Evolutionary conservation across 2,329 filamentous ascomycete species (phyloP).

Genomic region (Claviceps pazoutovae): DNA sequence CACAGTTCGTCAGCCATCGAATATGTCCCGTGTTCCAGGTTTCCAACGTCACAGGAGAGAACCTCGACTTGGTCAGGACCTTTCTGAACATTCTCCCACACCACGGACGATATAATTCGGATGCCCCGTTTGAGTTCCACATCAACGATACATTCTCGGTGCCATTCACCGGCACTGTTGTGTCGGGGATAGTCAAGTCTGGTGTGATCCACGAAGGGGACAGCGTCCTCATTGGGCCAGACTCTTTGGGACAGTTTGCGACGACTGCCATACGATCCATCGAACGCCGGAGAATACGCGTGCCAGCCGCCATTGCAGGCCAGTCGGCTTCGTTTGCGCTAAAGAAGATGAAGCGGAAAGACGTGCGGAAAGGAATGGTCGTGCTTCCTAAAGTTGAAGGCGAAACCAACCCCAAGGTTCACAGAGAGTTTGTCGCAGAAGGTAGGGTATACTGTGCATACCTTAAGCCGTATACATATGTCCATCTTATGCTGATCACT

Average conservation of each 20-base stretch:
- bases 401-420: conserved; percentile 54
- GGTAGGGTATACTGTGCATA: conserved; percentile 27
- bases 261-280: conserved; percentile 82
- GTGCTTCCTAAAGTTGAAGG: conserved; percentile 73
- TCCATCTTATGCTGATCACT: background rate
- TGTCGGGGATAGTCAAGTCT: conserved; percentile 82
- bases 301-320: conserved; percentile 76
- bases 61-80: conserved; percentile 75
- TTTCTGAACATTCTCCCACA: conserved; percentile 94
- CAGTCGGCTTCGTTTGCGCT: conserved; percentile 89
- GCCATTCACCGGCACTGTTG: conserved; percentile 90
- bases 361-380: conserved; percentile 96
- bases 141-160: conserved; percentile 98
- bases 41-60: conserved; percentile 91
- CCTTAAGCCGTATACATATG: background rate
- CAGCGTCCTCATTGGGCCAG: conserved; percentile 74
- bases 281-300: conserved; percentile 81
- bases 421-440: conserved; percentile 66
- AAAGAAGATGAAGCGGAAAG: conserved; percentile 74
- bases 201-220: conserved; percentile 87
- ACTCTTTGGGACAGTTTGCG: conserved; percentile 78
- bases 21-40: conserved; percentile 98
- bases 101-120: conserved; percentile 79
- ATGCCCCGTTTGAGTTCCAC: conserved; percentile 84
- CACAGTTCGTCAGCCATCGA: conserved; percentile 85